phyloP scores from a whole-genome alignment of 2,329 filamentous ascomycete species.

The Harringtonia lauricola region DNA sequence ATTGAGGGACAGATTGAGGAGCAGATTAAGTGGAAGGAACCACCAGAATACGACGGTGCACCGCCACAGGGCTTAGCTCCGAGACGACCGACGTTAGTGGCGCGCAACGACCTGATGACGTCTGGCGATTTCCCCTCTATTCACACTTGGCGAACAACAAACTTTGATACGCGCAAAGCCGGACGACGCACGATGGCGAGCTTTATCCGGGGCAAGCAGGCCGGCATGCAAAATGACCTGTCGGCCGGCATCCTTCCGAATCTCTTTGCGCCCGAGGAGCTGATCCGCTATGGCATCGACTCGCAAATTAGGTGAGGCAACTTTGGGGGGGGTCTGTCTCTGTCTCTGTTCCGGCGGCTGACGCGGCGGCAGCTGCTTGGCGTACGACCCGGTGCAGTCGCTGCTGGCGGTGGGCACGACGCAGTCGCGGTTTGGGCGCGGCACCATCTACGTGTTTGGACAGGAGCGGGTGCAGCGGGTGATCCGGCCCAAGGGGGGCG shows the following conservation, averaged over 20 bases:
- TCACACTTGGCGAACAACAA: too few relatives aligned
- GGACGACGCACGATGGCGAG: constrained; percentile 54
- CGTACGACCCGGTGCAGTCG: constrained; percentile 90
- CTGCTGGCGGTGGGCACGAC: constrained; percentile 85
- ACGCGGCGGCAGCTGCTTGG: constrained; percentile 51
- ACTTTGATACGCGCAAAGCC: too few relatives aligned
- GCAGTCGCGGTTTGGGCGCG: constrained; percentile 74
- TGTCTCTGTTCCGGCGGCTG: too few relatives aligned
- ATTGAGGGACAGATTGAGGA: too few relatives aligned
- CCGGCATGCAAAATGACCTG: constrained; percentile 84
- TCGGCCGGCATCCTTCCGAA: constrained; percentile 70
- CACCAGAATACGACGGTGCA: too few relatives aligned
- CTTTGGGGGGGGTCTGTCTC: constrained; percentile 6
- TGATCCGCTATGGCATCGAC: constrained; percentile 71
- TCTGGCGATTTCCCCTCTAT: too few relatives aligned
- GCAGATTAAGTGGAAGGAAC: too few relatives aligned
- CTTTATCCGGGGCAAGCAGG: constrained; percentile 85
- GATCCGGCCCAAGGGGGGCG: constrained; percentile 58
- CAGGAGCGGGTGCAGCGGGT: constrained; percentile 68
- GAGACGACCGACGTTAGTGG: too few relatives aligned
- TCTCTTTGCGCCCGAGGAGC: constrained; percentile 74
- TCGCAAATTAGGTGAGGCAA: constrained; percentile 58
- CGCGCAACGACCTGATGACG: too few relatives aligned
- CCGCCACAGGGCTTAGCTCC: too few relatives aligned
- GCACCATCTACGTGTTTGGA: constrained; percentile 83